A percentile compares a stretch with the other conserved stretches of the same genome.
These are phyloP conservation scores for Tetracladium marchalianum DNA, from an alignment of 495 filamentous ascomycete genomes.

Conservation along the genomic window DNA sequence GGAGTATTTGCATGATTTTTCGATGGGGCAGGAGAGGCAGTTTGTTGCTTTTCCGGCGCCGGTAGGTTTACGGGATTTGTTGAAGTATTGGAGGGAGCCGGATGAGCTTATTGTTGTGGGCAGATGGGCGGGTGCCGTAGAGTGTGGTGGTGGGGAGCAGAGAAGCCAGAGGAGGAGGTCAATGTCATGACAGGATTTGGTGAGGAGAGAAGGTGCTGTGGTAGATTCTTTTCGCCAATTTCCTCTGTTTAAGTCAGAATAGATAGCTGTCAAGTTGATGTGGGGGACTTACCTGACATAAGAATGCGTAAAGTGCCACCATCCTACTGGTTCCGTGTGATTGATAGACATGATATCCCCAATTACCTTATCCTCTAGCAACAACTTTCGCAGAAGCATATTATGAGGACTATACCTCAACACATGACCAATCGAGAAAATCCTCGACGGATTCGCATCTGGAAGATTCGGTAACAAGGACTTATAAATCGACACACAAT, in stretches of 20 bases:
- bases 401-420: slow-evolving; percentile 88
- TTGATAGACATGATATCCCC: slow-evolving; percentile 83
- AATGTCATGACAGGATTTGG: slow-evolving; percentile 92
- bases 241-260: slow-evolving; percentile 36
- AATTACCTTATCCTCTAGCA: slow-evolving; percentile 61
- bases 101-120: slow-evolving; percentile 62
- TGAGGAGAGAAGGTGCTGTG: slow-evolving; percentile 69
- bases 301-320: slow-evolving; percentile 92
- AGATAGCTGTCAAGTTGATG: not conserved
- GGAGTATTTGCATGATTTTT: slow-evolving; percentile 68
- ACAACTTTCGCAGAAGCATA: slow-evolving; percentile 65
- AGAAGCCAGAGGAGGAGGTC: slow-evolving; percentile 87
- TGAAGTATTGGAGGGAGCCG: slow-evolving; percentile 68
- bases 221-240: slow-evolving; percentile 80
- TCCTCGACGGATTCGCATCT: slow-evolving; percentile 27
- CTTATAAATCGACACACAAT: slow-evolving; percentile 65
- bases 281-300: slow-evolving; percentile 57
- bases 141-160: slow-evolving; percentile 46
- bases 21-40: slow-evolving; percentile 70
- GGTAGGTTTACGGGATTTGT: slow-evolving; percentile 57
- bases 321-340: slow-evolving; percentile 89
- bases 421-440: slow-evolving; percentile 81
- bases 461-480: slow-evolving; percentile 30
- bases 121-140: slow-evolving; percentile 48
- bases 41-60: slow-evolving; percentile 72